Percentiles rank a stretch among this genome's conserved stretches.
phyloP scores from a whole-genome alignment of 495 filamentous ascomycete genomes.

The Xylaria longipes region DNA sequence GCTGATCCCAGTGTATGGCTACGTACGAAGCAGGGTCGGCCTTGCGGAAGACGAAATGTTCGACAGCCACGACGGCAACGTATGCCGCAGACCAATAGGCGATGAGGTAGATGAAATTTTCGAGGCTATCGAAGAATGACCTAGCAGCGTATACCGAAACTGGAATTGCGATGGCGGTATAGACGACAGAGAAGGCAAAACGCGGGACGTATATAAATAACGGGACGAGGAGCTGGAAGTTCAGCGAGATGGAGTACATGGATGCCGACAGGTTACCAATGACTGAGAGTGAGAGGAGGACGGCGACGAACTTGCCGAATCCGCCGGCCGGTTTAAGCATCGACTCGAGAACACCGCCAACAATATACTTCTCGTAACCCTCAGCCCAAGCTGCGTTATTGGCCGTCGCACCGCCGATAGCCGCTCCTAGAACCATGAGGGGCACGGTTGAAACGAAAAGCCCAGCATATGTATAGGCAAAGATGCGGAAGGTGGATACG shows the following conservation, averaged over 20 bases:
- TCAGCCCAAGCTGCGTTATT: slow-evolving; percentile 45
- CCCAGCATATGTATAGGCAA: slow-evolving; percentile 50
- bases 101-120: slow-evolving; percentile 61
- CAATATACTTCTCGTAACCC: slow-evolving; percentile 50
- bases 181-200: slow-evolving; percentile 54
- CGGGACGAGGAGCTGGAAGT: slow-evolving; percentile 58
- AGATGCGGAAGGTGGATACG: slow-evolving; percentile 46
- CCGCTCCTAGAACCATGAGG: slow-evolving; percentile 59
- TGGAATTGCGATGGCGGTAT: slow-evolving; percentile 54
- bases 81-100: slow-evolving; percentile 62
- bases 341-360: slow-evolving; percentile 57
- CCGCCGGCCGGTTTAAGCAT: slow-evolving; percentile 57
- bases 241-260: slow-evolving; percentile 56
- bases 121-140: slow-evolving; percentile 54
- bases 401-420: slow-evolving; percentile 54
- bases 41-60: slow-evolving; percentile 54
- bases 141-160: slow-evolving; percentile 55
- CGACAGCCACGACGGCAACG: slow-evolving; percentile 51
- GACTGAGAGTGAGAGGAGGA: slow-evolving; percentile 56
- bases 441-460: slow-evolving; percentile 54
- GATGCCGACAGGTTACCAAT: slow-evolving; percentile 56
- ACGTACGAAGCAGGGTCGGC: slow-evolving; percentile 48
- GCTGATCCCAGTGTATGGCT: slow-evolving; percentile 54
- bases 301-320: slow-evolving; percentile 59
- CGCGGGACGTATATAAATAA: slow-evolving; percentile 51